Percentiles rank a stretch among this genome's conserved stretches.
Conservation (phyloP, 2,329 filamentous ascomycete genomes). For the Cordyceps farinosa region DNA sequence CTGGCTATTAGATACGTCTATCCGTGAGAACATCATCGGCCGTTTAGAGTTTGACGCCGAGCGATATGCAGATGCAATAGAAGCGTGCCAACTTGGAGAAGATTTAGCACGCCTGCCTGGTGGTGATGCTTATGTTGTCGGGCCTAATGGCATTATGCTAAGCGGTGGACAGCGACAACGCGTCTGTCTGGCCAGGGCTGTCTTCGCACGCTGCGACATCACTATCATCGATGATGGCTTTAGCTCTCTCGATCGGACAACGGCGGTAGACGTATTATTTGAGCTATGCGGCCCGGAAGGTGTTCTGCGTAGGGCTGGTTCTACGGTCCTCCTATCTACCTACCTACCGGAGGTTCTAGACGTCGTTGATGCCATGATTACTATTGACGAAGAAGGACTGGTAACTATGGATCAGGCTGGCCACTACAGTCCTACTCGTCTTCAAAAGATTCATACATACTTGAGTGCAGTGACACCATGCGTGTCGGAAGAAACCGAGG, state of each 20-base stretch:
- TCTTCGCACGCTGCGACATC: background rate
- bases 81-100: background rate
- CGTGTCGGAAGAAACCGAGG: background rate
- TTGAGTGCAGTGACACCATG: background rate
- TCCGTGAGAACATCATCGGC: background rate
- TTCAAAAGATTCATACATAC: background rate
- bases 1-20: background rate
- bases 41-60: background rate
- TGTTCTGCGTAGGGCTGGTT: background rate
- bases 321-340: background rate
- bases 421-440: background rate
- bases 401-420: background rate
- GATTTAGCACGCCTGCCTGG: background rate
- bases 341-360: background rate
- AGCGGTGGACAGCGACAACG: constrained; percentile 3
- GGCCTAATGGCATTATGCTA: background rate
- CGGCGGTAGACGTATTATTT: too few relatives aligned
- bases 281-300: background rate
- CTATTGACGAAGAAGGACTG: background rate
- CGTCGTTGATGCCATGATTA: background rate
- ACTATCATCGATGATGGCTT: background rate
- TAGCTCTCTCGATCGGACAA: background rate
- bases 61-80: background rate
- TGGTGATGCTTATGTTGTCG: background rate
- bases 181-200: background rate